Evolutionary conservation across 1,284 basidiomycete genomes (phyloP), one percentile per base, ranked within the genome.

Genomic region (Mixia osmundae): DNA sequence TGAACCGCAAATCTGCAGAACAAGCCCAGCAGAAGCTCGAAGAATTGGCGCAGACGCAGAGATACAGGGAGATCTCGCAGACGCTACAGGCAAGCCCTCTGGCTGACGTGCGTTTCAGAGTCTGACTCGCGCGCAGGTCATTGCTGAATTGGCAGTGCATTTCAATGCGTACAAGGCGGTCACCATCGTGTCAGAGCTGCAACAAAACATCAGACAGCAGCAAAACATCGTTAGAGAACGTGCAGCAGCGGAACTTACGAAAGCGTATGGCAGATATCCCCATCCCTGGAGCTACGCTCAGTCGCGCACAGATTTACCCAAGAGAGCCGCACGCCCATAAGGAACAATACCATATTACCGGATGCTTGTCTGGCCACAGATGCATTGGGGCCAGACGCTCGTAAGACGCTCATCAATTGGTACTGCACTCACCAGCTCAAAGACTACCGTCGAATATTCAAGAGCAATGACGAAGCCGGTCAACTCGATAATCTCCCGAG

Each of bases 391-490:
- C 60, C 64, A 5, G 83, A 94, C 44, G 72, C 77, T 36, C 64
- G 62, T 30, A 57, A 60, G 25, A 70, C 77, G 36, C 67, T 94
- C 35, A 65, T 97, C 16, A 80, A 89, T 37, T 75, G 83, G 42
- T 95, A 94, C 52, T 73, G 80, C 29, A 71, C 74, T 9, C 66
- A 87, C 8, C 80, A 94, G 53, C 65, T 99, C 22, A 79, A 83
- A 51, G 91, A 97, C 55, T 99, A 99, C 53, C 72, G 87, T 9
- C 73, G 87, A 12, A 89, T 99, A 52, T 99, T 99, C 59, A 71
- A 78, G 42, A 67, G 74, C 3, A 72, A 72, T 1, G 82, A 89
- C 49, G 85, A 94, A 58, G 69, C 91, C 0, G 91, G 89, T 1
- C 83, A 94, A 54, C 64, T 99, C 30, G 91, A 99, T 58, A 99